Evolutionary conservation across 2,329 filamentous ascomycete genomes (phyloP).

Genomic region (Exophiala viscosa): DNA sequence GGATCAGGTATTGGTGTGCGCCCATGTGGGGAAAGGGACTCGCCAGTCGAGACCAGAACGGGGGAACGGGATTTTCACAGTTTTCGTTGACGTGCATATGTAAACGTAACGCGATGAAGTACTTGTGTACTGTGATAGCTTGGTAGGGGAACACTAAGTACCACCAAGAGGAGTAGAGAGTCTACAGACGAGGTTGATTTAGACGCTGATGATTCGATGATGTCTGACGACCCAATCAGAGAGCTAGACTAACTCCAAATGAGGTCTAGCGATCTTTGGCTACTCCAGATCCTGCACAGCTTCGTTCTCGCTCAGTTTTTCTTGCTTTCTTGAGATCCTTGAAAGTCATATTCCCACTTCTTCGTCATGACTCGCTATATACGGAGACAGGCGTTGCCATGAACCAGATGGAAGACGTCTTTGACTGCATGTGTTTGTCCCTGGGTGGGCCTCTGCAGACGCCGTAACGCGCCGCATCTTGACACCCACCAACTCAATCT

Average conservation of each 20-base stretch:
- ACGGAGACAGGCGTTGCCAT: background rate
- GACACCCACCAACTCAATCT: conserved; percentile 16
- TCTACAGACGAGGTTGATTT: no score
- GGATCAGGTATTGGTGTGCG: no score
- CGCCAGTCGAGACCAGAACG: no score
- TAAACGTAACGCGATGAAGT: no score
- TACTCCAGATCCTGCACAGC: background rate
- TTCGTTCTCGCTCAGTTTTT: background rate
- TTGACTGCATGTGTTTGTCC: background rate
- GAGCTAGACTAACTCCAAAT: background rate
- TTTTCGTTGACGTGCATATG: no score
- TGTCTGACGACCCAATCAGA: conserved; percentile 9
- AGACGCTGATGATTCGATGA: conserved; percentile 11
- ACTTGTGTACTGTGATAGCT: background rate
- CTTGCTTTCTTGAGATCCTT: background rate
- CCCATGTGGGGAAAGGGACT: no score
- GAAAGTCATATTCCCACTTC: background rate
- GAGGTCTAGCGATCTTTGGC: background rate
- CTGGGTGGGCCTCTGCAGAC: background rate
- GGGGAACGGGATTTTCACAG: no score
- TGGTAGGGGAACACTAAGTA: background rate
- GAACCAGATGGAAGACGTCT: background rate
- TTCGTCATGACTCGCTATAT: conserved; percentile 4
- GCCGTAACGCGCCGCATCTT: background rate
- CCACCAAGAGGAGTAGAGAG: no score